Base-by-base conservation (phyloP, 176 grass and related monocot genomes). In the Dactylis glomerata region DNA sequence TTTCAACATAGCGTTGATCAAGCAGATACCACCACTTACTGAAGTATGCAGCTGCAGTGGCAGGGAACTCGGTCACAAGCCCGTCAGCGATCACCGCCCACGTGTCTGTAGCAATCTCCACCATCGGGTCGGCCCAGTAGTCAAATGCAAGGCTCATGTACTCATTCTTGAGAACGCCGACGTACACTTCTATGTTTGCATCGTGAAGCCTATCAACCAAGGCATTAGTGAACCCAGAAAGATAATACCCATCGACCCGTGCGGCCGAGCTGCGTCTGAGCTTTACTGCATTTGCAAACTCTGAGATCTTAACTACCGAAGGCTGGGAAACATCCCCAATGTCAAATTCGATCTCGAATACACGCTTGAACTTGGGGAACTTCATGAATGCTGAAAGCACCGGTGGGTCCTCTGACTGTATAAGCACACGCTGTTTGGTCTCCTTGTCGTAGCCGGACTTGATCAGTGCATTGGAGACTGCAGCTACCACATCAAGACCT, bases 161-260 rank as follows among this genome's bases (percentile, higher is more conserved):
- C 92, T 98, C 95, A 47, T 98, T 98, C 77, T 81, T 87, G 75
- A 98, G 89, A 42, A 91, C 79, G 15, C 88, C 91, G 13, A 98
- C 28, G 30, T 72, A 83, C 36, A 97, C 86, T 54, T 73, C 81
- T 34, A 97, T 10, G 12, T 92, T 88, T 30, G 91, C 86, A 42
- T 27, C 84, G 5, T 88, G 88, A 58, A 95, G 40, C 44, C 64
- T 81, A 5, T 62, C 4, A 1, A 90, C 89, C 41, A 91, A 44
- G 69, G 69, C 73, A 15, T 54, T 22, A 13, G 86, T 94, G 75
- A 92, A 91, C 22, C 49, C 64, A 73, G 84, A 77, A 44, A 94
- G 69, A 84, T 91, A 97, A 88, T 61, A 94, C 15, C 84, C 88
- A 17, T 66, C 62, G 50, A 56, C 38, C 59, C 73, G 73, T 8